Conservation (phyloP, 495 filamentous ascomycete species). For the Talaromyces nanjingensis region DNA sequence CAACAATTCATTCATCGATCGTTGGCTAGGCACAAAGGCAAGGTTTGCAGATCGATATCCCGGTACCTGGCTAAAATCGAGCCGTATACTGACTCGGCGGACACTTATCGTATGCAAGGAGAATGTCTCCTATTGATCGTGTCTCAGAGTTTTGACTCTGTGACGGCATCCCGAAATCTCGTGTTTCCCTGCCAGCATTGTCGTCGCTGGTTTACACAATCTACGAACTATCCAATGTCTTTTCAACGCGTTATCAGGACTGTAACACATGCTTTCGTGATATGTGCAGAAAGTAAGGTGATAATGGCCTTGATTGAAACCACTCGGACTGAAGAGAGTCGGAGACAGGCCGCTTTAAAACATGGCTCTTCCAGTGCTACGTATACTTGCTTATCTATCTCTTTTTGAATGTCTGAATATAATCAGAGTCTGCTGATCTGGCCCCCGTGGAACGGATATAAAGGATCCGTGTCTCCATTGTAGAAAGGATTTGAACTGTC, state of each 20-base stretch:
- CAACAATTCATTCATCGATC: neutral
- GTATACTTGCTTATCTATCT: neutral
- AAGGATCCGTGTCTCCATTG: neutral
- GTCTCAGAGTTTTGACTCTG: neutral
- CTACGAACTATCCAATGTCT: neutral
- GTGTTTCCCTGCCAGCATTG: neutral
- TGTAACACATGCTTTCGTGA: neutral
- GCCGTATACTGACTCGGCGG: neutral
- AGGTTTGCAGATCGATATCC: neutral
- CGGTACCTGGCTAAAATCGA: neutral
- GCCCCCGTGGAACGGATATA: neutral
- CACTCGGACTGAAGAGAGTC: neutral
- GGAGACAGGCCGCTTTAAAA: neutral
- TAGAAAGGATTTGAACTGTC: neutral
- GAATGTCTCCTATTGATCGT: neutral
- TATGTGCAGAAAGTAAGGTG: neutral
- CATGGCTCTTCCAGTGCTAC: neutral
- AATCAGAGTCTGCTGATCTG: neutral
- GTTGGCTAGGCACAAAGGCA: neutral
- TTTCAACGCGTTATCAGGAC: neutral
- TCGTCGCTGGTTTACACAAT: neutral
- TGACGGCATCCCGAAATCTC: neutral
- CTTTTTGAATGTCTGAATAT: neutral
- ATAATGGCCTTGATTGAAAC: neutral
- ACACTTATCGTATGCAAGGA: conserved; percentile 1